phyloP scores from a whole-genome alignment of 345 rosid species.

The Populus ilicifolia region DNA sequence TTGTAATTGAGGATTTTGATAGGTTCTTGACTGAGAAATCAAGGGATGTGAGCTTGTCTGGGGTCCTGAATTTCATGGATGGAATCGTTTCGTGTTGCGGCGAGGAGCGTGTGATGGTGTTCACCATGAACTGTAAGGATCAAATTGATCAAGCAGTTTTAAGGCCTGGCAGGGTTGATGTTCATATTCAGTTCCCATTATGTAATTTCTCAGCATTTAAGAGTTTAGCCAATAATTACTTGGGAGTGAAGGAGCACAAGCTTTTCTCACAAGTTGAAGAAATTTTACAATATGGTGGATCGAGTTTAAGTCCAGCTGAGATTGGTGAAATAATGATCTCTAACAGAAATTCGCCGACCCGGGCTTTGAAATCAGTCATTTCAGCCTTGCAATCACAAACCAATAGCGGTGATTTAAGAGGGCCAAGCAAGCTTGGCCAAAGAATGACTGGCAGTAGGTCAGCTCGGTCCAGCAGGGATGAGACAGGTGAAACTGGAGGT shows the following conservation, averaged over 20 bases:
- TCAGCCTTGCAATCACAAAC: conserved; percentile 19
- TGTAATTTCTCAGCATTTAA: conserved; percentile 23
- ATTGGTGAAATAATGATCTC: conserved; percentile 29
- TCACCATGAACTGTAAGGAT: conserved; percentile 16
- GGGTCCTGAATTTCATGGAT: conserved; percentile 29
- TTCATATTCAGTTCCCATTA: conserved; percentile 15
- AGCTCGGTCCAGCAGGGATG: conserved; percentile 2
- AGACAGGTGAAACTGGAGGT: conserved; percentile 2
- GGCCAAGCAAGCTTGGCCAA: not conserved
- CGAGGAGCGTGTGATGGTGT: conserved; percentile 24
- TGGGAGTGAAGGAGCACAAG: conserved; percentile 28
- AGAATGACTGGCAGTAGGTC: not conserved
- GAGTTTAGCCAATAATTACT: conserved; percentile 21
- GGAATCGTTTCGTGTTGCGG: conserved; percentile 22
- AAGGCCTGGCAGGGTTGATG: conserved; percentile 26
- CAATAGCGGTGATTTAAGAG: not conserved
- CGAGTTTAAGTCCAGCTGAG: conserved; percentile 24
- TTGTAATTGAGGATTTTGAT: conserved; percentile 27
- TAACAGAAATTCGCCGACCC: conserved; percentile 21
- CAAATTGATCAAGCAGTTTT: conserved; percentile 5
- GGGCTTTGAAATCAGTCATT: conserved; percentile 23
- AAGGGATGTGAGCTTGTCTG: conserved; percentile 5
- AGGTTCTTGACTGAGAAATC: conserved; percentile 2
- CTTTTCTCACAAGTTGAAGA: conserved; percentile 22
- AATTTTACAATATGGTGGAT: conserved; percentile 12